phyloP scores from a whole-genome alignment of 2,329 filamentous ascomycete genomes.

The Ceratocystis alfenasii region DNA sequence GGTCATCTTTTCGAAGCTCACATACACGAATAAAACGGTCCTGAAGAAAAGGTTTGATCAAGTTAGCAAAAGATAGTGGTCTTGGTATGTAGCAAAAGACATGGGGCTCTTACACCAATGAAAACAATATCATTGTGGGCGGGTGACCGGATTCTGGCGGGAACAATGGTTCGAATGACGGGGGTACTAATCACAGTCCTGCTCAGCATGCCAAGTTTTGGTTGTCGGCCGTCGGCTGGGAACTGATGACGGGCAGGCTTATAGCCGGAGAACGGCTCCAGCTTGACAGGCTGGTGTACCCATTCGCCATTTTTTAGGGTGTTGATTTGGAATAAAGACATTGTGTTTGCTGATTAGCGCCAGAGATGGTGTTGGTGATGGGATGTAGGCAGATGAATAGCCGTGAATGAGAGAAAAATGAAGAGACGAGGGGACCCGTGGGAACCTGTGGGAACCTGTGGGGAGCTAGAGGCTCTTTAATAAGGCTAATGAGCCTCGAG shows the following conservation, averaged over 20 bases:
- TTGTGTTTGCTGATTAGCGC: neutral
- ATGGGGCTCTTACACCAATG: conserved; percentile 52
- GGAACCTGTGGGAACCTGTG: neutral
- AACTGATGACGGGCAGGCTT: conserved; percentile 25
- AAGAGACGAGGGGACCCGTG: conserved; percentile 1
- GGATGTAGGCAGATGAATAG: neutral
- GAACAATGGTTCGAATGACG: conserved; percentile 61
- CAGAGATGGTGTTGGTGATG: neutral
- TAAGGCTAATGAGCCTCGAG: neutral
- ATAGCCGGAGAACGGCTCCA: conserved; percentile 31
- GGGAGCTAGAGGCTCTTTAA: neutral
- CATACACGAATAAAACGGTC: conserved; percentile 72
- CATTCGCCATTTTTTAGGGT: conserved; percentile 44
- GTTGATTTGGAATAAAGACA: conserved; percentile 38
- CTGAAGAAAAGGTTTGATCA: conserved; percentile 30
- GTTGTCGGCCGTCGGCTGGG: conserved; percentile 32
- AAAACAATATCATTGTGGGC: conserved; percentile 73
- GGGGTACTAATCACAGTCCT: conserved; percentile 68
- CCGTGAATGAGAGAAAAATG: neutral
- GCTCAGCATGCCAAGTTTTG: conserved; percentile 60
- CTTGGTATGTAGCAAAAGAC: neutral
- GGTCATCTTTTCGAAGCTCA: conserved; percentile 56
- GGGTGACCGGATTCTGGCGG: conserved; percentile 61
- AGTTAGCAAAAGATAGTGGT: neutral
- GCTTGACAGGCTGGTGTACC: conserved; percentile 42